These are phyloP conservation scores for Fraxinus sp. DNA, from an alignment of 305 asterid genomes.

Conservation along the genomic window DNA sequence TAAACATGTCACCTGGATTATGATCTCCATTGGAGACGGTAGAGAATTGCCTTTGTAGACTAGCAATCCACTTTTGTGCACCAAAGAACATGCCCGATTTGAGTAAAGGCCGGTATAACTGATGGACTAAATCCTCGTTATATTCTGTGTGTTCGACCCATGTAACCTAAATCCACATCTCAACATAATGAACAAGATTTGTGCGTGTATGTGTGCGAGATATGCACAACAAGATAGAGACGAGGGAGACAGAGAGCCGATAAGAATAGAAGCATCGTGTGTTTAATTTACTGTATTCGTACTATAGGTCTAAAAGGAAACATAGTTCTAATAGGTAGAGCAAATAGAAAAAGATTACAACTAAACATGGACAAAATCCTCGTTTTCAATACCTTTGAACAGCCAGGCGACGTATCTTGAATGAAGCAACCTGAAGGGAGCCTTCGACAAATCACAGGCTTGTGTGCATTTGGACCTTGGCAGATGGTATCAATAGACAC, in stretches of 20 bases:
- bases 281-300: neutral
- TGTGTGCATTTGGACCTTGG: constrained; percentile 30
- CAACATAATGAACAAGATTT: constrained; percentile 2
- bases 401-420: constrained; percentile 55
- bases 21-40: constrained; percentile 37
- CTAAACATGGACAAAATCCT: neutral
- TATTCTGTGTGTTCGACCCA: constrained; percentile 85
- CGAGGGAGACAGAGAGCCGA: neutral
- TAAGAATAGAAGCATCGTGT: constrained; percentile 14
- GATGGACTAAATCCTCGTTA: constrained; percentile 49
- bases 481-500: constrained; percentile 50
- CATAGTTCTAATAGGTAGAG: neutral
- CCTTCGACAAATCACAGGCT: constrained; percentile 44
- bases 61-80: constrained; percentile 71
- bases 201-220: neutral
- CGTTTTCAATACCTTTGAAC: constrained; percentile 46
- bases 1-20: constrained; percentile 45
- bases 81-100: constrained; percentile 71
- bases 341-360: no score
- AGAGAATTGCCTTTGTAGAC: constrained; percentile 59
- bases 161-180: constrained; percentile 47
- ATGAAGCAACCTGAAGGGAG: constrained; percentile 72
- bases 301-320: neutral
- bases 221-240: neutral
- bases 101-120: constrained; percentile 53